Percentiles rank a stretch among this genome's conserved stretches.
These are phyloP conservation scores for Poterioochromonas sp. DNA, from an alignment of 352 stramenopile species.

Conservation along the genomic window DNA sequence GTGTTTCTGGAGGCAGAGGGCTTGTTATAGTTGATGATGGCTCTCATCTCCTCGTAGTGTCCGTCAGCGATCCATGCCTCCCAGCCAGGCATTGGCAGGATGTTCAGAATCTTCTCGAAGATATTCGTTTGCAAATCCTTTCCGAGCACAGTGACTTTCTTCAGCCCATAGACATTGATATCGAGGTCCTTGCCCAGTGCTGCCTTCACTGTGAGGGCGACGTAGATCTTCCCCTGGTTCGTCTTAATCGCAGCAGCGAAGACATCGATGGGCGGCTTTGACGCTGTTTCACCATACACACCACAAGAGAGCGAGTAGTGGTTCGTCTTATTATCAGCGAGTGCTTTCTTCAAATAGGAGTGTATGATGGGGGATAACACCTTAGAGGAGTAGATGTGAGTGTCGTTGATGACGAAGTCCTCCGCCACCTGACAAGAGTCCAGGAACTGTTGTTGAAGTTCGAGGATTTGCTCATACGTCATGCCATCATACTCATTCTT, in stretches of 20 bases:
- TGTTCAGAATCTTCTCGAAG: slow-evolving; percentile 27
- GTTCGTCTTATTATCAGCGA: slow-evolving; percentile 6
- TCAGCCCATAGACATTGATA: slow-evolving; percentile 3
- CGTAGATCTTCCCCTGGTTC: slow-evolving; percentile 7
- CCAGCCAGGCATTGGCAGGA: neutral
- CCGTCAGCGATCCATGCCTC: neutral
- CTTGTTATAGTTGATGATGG: neutral
- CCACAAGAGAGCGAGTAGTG: slow-evolving; percentile 3
- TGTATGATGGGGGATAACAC: neutral
- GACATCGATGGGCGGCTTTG: slow-evolving; percentile 28
- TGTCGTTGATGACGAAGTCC: slow-evolving; percentile 10
- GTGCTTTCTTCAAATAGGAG: slow-evolving; percentile 3
- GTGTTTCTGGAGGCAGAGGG: neutral
- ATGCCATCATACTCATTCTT: neutral
- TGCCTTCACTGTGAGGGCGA: slow-evolving; percentile 24
- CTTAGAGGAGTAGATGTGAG: slow-evolving; percentile 3
- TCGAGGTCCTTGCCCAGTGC: neutral
- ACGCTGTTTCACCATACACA: slow-evolving; percentile 13
- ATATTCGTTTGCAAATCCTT: neutral
- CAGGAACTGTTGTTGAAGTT: neutral
- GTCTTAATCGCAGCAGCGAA: slow-evolving; percentile 17
- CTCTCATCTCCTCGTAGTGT: neutral
- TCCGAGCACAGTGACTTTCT: slow-evolving; percentile 5
- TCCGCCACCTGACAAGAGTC: neutral
- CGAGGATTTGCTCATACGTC: neutral